These are phyloP conservation scores for Daedaleopsis nitida DNA, from an alignment of 768 basidiomycete species.

Conservation along the genomic window DNA sequence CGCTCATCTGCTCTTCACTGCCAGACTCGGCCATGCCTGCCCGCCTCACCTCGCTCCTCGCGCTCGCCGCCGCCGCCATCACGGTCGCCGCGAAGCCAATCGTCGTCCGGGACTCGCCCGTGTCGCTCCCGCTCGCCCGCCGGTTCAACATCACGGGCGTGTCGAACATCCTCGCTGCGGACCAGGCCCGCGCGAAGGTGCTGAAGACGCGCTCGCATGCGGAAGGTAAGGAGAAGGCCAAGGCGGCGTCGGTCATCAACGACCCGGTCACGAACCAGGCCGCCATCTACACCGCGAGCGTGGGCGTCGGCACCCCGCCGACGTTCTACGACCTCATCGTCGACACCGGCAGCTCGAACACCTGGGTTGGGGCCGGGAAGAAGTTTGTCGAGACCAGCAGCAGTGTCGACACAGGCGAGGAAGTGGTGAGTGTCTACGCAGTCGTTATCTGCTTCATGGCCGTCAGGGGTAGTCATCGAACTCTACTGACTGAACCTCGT, in stretches of 20 bases:
- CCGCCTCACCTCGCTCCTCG: conserved; percentile 2
- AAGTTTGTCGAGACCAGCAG: conserved; percentile 21
- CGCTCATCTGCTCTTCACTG: background rate
- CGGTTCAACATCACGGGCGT: conserved; percentile 17
- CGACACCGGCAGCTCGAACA: conserved; percentile 29
- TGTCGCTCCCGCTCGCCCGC: conserved; percentile 19
- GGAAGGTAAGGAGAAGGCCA: background rate
- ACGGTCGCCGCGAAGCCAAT: conserved; percentile 4
- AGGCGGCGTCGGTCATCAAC: conserved; percentile 4
- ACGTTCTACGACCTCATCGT: conserved; percentile 35
- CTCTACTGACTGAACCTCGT: background rate
- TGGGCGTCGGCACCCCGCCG: conserved; percentile 49
- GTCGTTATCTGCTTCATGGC: background rate
- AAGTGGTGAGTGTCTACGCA: conserved; percentile 14
- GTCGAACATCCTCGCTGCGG: conserved; percentile 13
- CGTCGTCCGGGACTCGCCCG: conserved; percentile 13
- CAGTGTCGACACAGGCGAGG: conserved; percentile 21
- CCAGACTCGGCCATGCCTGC: background rate
- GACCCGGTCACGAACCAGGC: conserved; percentile 22
- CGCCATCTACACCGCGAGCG: conserved; percentile 29
- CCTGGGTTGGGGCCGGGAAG: conserved; percentile 26
- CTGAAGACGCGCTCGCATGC: conserved; percentile 5
- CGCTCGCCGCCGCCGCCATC: background rate
- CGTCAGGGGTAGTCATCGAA: background rate
- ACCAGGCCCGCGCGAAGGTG: conserved; percentile 21